These are phyloP conservation scores for Dactylorhiza incarnata DNA, from an alignment of 106 monocot species.

Conservation along the genomic window DNA sequence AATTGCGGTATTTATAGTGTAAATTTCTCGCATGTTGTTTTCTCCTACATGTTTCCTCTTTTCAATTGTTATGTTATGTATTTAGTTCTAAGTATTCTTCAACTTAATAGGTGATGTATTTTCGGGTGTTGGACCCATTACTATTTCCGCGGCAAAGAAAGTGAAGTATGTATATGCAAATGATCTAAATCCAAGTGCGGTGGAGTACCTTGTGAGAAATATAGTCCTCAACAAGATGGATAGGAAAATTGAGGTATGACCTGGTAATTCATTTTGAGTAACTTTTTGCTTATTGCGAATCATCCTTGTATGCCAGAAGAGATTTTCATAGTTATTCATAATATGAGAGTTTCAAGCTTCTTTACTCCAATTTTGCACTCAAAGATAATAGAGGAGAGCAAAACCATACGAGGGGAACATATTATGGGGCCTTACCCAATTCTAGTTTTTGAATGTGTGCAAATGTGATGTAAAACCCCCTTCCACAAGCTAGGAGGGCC, in stretches of 20 bases:
- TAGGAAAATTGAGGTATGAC: conserved; percentile 72
- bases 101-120: conserved; percentile 81
- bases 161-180: conserved; percentile 93
- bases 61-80: background rate
- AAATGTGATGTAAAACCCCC: too few species aligned
- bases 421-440: too few species aligned
- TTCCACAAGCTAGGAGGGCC: too few species aligned
- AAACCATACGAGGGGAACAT: too few species aligned
- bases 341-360: too few species aligned
- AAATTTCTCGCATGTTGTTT: background rate
- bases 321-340: background rate
- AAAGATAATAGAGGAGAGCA: too few species aligned
- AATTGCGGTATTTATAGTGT: background rate
- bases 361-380: too few species aligned
- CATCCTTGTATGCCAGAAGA: background rate
- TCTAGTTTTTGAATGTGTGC: too few species aligned
- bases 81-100: background rate
- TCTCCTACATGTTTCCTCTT: background rate
- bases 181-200: conserved; percentile 86
- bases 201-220: conserved; percentile 90
- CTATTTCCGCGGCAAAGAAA: conserved; percentile 83
- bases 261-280: background rate
- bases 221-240: conserved; percentile 84
- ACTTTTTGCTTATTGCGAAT: background rate
- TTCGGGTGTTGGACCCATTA: conserved; percentile 88